Base-by-base conservation (phyloP, 441 rosid species). In the Euphorbia corollata region DNA sequence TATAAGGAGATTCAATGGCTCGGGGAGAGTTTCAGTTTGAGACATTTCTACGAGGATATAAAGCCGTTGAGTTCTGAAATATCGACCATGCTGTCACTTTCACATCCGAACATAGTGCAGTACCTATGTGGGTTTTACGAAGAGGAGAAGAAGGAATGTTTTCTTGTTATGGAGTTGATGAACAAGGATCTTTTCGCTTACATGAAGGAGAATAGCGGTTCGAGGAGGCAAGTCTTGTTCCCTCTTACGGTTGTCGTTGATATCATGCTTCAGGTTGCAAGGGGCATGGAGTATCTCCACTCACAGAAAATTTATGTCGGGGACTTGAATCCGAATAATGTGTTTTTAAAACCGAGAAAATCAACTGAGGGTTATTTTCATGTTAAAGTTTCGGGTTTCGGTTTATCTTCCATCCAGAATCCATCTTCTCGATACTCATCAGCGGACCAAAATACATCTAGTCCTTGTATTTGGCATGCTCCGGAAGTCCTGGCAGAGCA, bases 221-320 rank as follows among this genome's bases (percentile, higher is more conserved):
- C 95, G 0, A 82, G 84, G 54, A 84, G 87, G 77, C 73, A 88
- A 53, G 72, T 85, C 55, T 78, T 87, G 58, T 86, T 88, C 73
- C 80, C 90, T 68, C 83, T 92, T 64, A 85, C 95, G 0, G 73
- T 87, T 23, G 85, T 87, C 19, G 83, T 90, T 20, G 99, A 95
- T 74, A 78, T 92, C 18, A 87, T 95, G 93, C 88, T 88, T 65
- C 99, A 95, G 67, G 84, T 95, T 61, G 92, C 96, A 0, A 79
- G 98, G 78, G 97, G 96, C 5, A 87, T 91, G 96, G 98, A 90
- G 34, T 95, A 80, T 81, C 97, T 95, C 39, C 98, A 95, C 70
- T 81, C 88, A 0, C 72, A 70, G 53, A 85, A 87, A 68, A 78
- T 85, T 30, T 81, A 74, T 67, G 90, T 85, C 60, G 97, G 99